Conservation (phyloP, 352 stramenopile genomes). For the Globisporangium uncinulatum region DNA sequence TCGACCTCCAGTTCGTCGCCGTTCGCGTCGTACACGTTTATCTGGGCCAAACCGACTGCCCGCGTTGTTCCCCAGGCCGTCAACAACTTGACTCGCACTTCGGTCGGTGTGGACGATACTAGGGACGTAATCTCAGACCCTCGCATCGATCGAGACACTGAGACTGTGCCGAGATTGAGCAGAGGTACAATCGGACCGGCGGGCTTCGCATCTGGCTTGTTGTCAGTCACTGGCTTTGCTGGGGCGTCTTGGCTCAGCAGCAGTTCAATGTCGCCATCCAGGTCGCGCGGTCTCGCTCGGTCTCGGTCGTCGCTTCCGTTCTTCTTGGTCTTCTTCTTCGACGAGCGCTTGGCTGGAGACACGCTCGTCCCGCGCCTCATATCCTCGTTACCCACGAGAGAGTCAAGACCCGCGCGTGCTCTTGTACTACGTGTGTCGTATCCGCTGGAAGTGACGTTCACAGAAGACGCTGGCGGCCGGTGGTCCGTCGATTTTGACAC, state of each 20-base stretch:
- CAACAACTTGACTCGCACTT: slow-evolving; percentile 62
- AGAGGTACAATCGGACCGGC: slow-evolving; percentile 17
- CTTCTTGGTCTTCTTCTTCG: slow-evolving; percentile 3
- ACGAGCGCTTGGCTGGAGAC: slow-evolving; percentile 8
- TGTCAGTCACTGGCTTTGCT: neutral
- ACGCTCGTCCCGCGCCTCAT: neutral
- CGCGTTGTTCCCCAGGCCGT: slow-evolving; percentile 63
- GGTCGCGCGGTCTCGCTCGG: neutral
- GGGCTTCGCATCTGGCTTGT: neutral
- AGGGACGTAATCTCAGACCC: neutral
- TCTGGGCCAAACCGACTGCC: slow-evolving; percentile 54
- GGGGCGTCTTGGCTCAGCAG: neutral
- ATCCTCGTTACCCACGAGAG: neutral
- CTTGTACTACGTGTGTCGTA: neutral
- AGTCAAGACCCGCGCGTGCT: neutral
- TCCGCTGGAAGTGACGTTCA: too few relatives aligned
- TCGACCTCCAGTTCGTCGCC: slow-evolving; percentile 51
- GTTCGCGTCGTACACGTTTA: slow-evolving; percentile 61
- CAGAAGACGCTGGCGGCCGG: neutral
- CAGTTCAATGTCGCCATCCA: neutral
- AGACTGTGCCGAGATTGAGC: slow-evolving; percentile 17
- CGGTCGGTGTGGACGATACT: slow-evolving; percentile 8
- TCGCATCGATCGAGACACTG: neutral
- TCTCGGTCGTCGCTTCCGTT: neutral
- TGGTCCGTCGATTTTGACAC: neutral